Conservation (phyloP, 2,329 filamentous ascomycete genomes). For the Plectosphaerella sp. region DNA sequence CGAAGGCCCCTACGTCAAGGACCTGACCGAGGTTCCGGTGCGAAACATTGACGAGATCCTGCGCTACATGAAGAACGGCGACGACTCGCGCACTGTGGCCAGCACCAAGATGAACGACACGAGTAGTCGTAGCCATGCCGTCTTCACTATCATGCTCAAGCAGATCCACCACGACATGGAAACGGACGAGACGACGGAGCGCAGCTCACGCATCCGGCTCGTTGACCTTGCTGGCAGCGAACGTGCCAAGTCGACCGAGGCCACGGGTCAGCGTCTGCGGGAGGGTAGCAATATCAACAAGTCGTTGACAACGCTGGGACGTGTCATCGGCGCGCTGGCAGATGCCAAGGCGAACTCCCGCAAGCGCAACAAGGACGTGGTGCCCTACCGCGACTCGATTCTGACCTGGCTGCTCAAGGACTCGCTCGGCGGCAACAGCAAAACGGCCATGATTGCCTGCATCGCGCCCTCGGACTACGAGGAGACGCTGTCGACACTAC, state of each 20-base stretch:
- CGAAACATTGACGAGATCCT: constrained; percentile 83
- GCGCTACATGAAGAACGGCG: constrained; percentile 85
- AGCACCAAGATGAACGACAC: constrained; percentile 99
- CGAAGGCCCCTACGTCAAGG: constrained; percentile 95
- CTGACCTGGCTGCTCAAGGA: constrained; percentile 88
- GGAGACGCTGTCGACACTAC: constrained; percentile 90
- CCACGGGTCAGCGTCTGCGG: constrained; percentile 82
- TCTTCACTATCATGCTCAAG: constrained; percentile 97
- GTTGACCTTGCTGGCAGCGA: constrained; percentile 95
- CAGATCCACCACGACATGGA: constrained; percentile 97
- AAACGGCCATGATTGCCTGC: constrained; percentile 98
- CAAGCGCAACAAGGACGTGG: constrained; percentile 35
- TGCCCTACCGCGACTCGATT: constrained; percentile 90
- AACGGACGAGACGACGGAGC: constrained; percentile 96
- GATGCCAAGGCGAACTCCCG: constrained; percentile 53
- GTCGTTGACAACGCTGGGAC: constrained; percentile 89
- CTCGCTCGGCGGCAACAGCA: constrained; percentile 91
- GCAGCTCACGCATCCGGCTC: constrained; percentile 86
- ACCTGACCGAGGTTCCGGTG: constrained; percentile 89
- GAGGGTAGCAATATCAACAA: constrained; percentile 99
- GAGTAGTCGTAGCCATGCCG: constrained; percentile 90
- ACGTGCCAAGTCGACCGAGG: constrained; percentile 91
- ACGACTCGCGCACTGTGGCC: constrained; percentile 80
- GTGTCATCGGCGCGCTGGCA: constrained; percentile 89
- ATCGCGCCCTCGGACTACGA: constrained; percentile 96